These are phyloP conservation scores for Monosporascus ibericus DNA, from an alignment of 2,329 filamentous ascomycete genomes.

Conservation along the genomic window DNA sequence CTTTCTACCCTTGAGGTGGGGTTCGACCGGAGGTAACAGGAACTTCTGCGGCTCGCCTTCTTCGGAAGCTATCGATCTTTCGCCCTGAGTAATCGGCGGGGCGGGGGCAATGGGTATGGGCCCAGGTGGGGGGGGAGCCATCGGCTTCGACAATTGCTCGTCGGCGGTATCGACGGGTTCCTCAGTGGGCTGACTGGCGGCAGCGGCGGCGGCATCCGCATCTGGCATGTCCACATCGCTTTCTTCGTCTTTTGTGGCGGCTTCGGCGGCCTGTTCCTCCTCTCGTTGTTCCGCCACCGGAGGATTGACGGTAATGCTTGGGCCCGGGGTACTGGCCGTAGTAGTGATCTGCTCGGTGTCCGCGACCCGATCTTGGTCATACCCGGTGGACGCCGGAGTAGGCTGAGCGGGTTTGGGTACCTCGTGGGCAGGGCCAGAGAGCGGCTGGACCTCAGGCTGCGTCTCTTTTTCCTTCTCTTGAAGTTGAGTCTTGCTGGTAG, in stretches of 20 bases:
- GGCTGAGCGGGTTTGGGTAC: conserved; percentile 36
- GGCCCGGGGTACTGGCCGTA: conserved; percentile 27
- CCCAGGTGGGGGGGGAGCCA: conserved; percentile 42
- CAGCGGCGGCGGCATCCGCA: conserved; percentile 40
- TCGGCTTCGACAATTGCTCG: conserved; percentile 32
- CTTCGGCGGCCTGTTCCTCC: conserved; percentile 28
- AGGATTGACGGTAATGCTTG: conserved; percentile 36
- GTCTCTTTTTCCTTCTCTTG: conserved; percentile 43
- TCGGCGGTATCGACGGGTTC: conserved; percentile 34
- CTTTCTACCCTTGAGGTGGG: conserved; percentile 80
- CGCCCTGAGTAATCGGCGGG: conserved; percentile 30
- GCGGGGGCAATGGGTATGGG: conserved; percentile 32
- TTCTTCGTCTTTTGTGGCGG: conserved; percentile 41
- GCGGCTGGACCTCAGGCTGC: conserved; percentile 23
- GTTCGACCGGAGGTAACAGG: conserved; percentile 74
- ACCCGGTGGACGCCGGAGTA: conserved; percentile 39
- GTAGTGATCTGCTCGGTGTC: conserved; percentile 42
- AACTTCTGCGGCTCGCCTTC: conserved; percentile 50
- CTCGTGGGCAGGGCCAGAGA: conserved; percentile 20
- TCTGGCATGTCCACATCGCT: conserved; percentile 65
- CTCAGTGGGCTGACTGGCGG: conserved; percentile 34
- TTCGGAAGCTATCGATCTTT: conserved; percentile 37
- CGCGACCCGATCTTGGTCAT: conserved; percentile 34
- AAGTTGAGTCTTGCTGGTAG: conserved; percentile 33
- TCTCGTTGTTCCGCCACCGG: conserved; percentile 28